Evolutionary conservation across 495 filamentous ascomycete genomes (phyloP), one percentile per base, ranked within the genome.

Genomic region (Aspergillus panamensis): DNA sequence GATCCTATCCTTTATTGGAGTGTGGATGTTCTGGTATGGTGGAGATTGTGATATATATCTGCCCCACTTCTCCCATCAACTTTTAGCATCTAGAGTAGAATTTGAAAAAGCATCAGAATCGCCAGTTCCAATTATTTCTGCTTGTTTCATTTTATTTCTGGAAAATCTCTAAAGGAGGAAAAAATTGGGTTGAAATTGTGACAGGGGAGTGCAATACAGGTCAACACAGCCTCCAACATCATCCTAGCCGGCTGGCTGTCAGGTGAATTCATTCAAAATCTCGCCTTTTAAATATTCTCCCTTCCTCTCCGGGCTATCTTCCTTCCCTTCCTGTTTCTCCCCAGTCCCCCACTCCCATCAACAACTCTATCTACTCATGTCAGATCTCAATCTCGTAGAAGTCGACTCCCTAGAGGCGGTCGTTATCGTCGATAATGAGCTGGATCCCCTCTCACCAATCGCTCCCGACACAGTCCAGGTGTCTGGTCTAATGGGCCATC

Each of bases 371-470:
- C 45, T 45, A 25, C 8, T 25, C 25, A 57, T 61, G 54, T 30
- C 51, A 9, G 12, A 40, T 20, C 32, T 67, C 7, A 56, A 62
- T 45, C 69, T 80, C 10, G 64, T 73, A 57, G 77, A 81, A 56
- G 61, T 83, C 30, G 80, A 81, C 68, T 63, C 67, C 2, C 70
- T 83, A 8, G 73, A 77, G 54, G 77, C 77, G 47, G 66, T 67
- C 17, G 67, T 81, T 30, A 77, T 82, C 55, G 72, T 82, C 42
- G 80, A 82, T 65, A 84, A 86, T 69, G 83, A 86, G 40, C 66
- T 84, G 17, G 83, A 86, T 61, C 77, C 78, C 6, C 70, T 86
- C 47, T 83, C 82, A 1, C 70, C 79, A 1, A 62, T 73, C 16
- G 69, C 79, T 3, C 74, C 80, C 25, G 74, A 76, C 21, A 79